Conservation (phyloP, 2,329 filamentous ascomycete species). For the Ceratocystis lukuohia region DNA sequence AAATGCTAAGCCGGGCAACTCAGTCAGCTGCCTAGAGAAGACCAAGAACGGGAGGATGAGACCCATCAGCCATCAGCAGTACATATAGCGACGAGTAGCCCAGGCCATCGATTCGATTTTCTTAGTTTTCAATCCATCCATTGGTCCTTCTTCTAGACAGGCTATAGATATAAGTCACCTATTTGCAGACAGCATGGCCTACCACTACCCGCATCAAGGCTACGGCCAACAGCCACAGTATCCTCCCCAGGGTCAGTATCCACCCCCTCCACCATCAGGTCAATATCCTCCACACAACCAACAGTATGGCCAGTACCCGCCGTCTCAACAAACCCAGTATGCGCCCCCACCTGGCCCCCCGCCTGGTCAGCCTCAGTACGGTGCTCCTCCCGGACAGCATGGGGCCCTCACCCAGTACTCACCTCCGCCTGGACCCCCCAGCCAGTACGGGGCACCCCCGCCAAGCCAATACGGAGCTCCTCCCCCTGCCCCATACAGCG, state of each 20-base stretch:
- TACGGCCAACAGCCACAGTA: constrained; percentile 26
- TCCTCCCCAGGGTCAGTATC: constrained; percentile 26
- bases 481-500: constrained; percentile 22
- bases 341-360: constrained; percentile 13
- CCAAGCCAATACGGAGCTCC: constrained; percentile 19
- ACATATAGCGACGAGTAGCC: no score
- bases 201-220: constrained; percentile 19
- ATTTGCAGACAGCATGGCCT: constrained; percentile 12
- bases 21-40: no score
- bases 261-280: constrained; percentile 25
- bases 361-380: constrained; percentile 18
- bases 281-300: constrained; percentile 22
- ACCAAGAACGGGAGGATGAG: no score
- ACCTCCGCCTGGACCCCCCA: constrained; percentile 17
- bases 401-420: constrained; percentile 7
- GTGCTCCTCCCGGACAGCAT: constrained; percentile 13
- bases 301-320: constrained; percentile 28
- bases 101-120: no score
- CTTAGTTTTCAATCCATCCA: no score
- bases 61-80: no score
- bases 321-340: constrained; percentile 24
- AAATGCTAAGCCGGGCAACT: no score
- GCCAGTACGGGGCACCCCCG: constrained; percentile 18
- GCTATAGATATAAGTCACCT: neutral
- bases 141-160: neutral